Conservation (phyloP, 768 basidiomycete genomes). For the Exidia glandulosa region DNA sequence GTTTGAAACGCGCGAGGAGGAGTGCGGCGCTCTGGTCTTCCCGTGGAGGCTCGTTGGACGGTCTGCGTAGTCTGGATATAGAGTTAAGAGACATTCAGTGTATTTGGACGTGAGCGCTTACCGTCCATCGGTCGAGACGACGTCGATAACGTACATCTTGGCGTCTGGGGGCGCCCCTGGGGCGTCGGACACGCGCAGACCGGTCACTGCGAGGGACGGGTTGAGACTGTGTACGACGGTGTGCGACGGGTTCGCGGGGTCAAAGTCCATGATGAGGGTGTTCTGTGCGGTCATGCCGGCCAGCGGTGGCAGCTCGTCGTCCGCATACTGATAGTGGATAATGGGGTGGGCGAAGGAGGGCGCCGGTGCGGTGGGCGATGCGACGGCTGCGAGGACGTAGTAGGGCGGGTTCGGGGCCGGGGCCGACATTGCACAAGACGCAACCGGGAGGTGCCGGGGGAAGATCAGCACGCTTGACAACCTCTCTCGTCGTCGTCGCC, state of each 20-base stretch:
- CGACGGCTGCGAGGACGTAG: slow-evolving; percentile 47
- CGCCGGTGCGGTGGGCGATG: slow-evolving; percentile 21
- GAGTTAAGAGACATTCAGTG: neutral
- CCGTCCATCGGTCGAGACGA: slow-evolving; percentile 43
- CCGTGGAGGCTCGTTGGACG: slow-evolving; percentile 5
- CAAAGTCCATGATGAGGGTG: slow-evolving; percentile 65
- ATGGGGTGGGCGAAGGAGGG: slow-evolving; percentile 49
- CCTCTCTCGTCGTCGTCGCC: neutral
- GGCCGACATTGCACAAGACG: slow-evolving; percentile 1
- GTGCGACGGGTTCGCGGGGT: slow-evolving; percentile 25
- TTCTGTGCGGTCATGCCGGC: slow-evolving; percentile 47
- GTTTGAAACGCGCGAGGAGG: slow-evolving; percentile 53
- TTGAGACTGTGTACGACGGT: slow-evolving; percentile 34
- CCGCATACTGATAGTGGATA: slow-evolving; percentile 74
- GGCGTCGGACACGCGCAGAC: slow-evolving; percentile 57
- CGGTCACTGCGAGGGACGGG: slow-evolving; percentile 36
- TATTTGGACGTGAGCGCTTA: slow-evolving; percentile 15
- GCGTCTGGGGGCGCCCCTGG: slow-evolving; percentile 45
- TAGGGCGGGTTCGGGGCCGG: slow-evolving; percentile 49
- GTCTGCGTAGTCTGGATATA: slow-evolving; percentile 3
- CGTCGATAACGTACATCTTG: slow-evolving; percentile 69
- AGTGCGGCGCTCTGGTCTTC: slow-evolving; percentile 39
- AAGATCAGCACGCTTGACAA: neutral
- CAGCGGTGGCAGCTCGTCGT: slow-evolving; percentile 60
- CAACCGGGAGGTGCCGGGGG: neutral